A percentile compares a stretch with the other conserved stretches of the same genome.
Evolutionary conservation across 208 protist genomes (phyloP).

Genomic region (Leishmania lainsoni): DNA sequence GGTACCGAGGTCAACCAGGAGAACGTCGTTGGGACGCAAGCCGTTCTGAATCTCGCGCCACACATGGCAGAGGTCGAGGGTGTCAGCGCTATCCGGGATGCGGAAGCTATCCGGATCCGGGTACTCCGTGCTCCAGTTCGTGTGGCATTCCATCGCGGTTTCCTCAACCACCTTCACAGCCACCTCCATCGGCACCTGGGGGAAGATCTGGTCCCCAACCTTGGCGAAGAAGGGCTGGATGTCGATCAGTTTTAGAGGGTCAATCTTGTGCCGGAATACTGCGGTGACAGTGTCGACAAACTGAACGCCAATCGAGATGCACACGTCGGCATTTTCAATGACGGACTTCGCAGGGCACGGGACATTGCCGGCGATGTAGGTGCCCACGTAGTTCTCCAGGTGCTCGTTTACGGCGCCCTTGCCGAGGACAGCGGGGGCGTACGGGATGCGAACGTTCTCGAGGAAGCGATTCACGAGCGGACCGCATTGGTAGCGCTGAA

Average conservation of each 20-base stretch:
- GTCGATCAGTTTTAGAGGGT: constrained; percentile 41
- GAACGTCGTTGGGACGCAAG: constrained; percentile 44
- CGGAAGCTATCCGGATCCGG: constrained; percentile 33
- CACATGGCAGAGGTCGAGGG: constrained; percentile 42
- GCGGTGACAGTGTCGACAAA: constrained; percentile 46
- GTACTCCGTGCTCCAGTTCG: constrained; percentile 47
- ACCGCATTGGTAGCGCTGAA: constrained; percentile 35
- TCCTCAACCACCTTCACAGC: constrained; percentile 42
- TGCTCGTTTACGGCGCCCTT: constrained; percentile 54
- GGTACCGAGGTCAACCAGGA: constrained; percentile 57
- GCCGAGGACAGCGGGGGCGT: constrained; percentile 36
- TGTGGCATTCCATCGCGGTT: constrained; percentile 32
- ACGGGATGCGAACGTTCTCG: constrained; percentile 48
- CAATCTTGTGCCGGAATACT: constrained; percentile 49
- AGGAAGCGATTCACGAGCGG: constrained; percentile 2
- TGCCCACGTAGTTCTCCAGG: constrained; percentile 53
- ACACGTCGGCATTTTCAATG: constrained; percentile 50
- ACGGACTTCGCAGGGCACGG: constrained; percentile 33
- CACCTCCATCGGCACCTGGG: constrained; percentile 49
- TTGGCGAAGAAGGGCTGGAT: constrained; percentile 50
- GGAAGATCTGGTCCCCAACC: constrained; percentile 45
- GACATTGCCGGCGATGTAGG: constrained; percentile 37
- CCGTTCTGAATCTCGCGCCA: constrained; percentile 52
- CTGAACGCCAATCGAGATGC: constrained; percentile 45
- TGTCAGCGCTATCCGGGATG: constrained; percentile 10